Percentiles rank a stretch among this genome's conserved stretches.
phyloP scores from a whole-genome alignment of 2,329 filamentous ascomycete genomes.

The Ophiocordyceps unilateralis region DNA sequence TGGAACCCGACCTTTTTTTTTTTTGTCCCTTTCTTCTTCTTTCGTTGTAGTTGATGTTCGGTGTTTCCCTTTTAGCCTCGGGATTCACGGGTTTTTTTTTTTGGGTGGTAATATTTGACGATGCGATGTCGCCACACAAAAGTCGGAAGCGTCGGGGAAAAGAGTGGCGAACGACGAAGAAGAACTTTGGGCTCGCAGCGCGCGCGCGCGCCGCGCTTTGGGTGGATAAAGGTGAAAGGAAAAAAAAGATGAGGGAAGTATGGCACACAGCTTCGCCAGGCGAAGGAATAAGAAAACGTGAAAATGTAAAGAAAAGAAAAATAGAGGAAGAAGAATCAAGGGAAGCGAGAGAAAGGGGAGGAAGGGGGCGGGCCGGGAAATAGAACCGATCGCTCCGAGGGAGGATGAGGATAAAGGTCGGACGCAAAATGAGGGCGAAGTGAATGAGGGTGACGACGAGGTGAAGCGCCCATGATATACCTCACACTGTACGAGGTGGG shows the following conservation, averaged over 20 bases:
- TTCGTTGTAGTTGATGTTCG: not conserved
- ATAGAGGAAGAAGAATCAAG: not conserved
- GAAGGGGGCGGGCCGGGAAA: not conserved
- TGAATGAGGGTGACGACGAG: not conserved
- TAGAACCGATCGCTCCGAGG: not conserved
- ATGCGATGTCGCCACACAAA: not conserved
- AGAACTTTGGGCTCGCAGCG: not conserved
- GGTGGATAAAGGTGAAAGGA: not conserved
- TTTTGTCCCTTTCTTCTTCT: not conserved
- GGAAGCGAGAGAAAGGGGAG: not conserved
- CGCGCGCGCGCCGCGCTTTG: not conserved
- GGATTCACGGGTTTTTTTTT: too few species aligned
- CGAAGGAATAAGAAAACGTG: not conserved
- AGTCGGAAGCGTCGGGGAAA: not conserved
- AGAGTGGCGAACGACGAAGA: not conserved
- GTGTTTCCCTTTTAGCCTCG: too few species aligned
- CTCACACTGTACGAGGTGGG: not conserved
- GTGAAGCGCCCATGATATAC: not conserved
- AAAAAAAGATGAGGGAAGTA: not conserved
- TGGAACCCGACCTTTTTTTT: slow-evolving; percentile 9
- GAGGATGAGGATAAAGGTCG: not conserved
- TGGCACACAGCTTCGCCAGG: too few species aligned
- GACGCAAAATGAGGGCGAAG: not conserved
- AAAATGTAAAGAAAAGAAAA: not conserved
- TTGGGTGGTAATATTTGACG: too few species aligned